Percentiles rank a stretch among this genome's conserved stretches.
phyloP scores from a whole-genome alignment of 192 early-diverging fungal genomes.

The Podila verticillata region DNA sequence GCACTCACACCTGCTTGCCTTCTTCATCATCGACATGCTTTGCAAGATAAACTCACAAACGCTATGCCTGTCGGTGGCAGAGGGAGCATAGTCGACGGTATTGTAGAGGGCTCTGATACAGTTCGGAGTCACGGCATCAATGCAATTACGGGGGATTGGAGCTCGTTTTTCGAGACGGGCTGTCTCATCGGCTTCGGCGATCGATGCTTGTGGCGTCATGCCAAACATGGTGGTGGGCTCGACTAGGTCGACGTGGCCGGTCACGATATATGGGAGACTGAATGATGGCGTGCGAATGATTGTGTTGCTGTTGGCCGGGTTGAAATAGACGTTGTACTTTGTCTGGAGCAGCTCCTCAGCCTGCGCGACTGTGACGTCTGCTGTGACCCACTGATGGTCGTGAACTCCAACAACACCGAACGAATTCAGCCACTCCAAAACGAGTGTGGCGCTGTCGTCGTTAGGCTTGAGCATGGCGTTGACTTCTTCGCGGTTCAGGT shows the following conservation, averaged over 20 bases:
- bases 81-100: background rate
- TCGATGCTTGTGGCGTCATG: background rate
- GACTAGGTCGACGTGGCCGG: slow-evolving; percentile 4
- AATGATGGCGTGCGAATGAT: background rate
- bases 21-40: too few species aligned
- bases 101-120: slow-evolving; percentile 4
- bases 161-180: background rate
- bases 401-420: background rate
- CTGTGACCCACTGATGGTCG: slow-evolving; percentile 6
- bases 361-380: background rate
- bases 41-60: too few species aligned
- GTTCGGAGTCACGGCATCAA: background rate
- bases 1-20: too few species aligned
- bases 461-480: background rate
- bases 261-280: background rate
- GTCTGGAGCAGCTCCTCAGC: background rate
- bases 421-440: slow-evolving; percentile 7
- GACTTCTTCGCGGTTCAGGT: slow-evolving; percentile 5
- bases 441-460: background rate
- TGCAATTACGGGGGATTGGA: background rate
- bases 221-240: slow-evolving; percentile 1
- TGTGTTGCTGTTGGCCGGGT: background rate
- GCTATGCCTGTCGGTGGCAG: too few species aligned
- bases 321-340: slow-evolving; percentile 3
- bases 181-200: background rate